These are phyloP conservation scores for Trapa incisa DNA, from an alignment of 345 rosid species.

Conservation along the genomic window DNA sequence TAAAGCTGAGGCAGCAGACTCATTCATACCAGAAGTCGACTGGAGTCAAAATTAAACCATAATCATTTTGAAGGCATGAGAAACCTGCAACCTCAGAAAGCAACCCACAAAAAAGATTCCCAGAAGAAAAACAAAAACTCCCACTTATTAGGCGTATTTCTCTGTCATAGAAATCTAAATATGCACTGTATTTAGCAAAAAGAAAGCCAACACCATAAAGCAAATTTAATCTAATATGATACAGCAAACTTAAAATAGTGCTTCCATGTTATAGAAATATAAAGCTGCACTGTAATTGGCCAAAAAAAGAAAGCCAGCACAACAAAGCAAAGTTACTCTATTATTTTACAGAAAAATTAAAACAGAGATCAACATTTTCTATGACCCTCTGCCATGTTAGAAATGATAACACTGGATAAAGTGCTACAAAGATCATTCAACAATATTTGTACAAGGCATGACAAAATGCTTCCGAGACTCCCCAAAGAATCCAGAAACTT, in stretches of 20 bases:
- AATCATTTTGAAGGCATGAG: neutral
- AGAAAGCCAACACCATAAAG: neutral
- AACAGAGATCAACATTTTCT: neutral
- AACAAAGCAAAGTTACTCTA: neutral
- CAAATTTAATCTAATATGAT: neutral
- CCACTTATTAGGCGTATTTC: neutral
- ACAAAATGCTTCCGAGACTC: neutral
- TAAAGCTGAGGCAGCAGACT: slow-evolving; percentile 11
- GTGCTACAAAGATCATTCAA: too few relatives aligned
- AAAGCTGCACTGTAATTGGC: too few relatives aligned
- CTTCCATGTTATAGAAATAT: too few relatives aligned
- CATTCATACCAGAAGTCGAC: slow-evolving; percentile 9
- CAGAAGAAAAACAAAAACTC: neutral
- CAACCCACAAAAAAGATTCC: neutral
- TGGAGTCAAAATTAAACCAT: slow-evolving; percentile 15
- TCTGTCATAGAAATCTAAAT: neutral
- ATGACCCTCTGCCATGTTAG: neutral
- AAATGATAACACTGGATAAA: neutral
- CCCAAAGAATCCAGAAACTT: slow-evolving; percentile 2
- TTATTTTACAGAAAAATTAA: neutral
- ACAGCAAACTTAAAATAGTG: neutral
- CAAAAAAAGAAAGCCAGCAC: neutral
- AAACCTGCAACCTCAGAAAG: neutral
- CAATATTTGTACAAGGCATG: too few relatives aligned
- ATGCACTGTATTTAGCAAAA: neutral